These are phyloP conservation scores for Mycena galopus DNA, from an alignment of 768 basidiomycete genomes.

Conservation along the genomic window DNA sequence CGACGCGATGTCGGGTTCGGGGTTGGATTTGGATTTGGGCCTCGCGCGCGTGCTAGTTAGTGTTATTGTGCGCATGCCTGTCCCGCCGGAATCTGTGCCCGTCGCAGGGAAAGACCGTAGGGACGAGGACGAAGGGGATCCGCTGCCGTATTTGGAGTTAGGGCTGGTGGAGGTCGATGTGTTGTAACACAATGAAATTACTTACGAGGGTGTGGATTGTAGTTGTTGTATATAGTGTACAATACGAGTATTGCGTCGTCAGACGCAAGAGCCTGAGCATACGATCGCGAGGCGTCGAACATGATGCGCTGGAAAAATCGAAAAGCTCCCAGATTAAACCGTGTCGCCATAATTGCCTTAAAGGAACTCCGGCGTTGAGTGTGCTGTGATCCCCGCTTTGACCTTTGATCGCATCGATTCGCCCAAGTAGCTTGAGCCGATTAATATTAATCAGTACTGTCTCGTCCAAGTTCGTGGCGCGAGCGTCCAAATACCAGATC, in stretches of 20 bases:
- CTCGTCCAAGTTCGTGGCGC: no score
- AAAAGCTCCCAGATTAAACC: not conserved
- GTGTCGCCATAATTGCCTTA: not conserved
- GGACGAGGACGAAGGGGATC: not conserved
- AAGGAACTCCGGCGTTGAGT: not conserved
- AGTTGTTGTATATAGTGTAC: not conserved
- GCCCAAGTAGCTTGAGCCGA: no score
- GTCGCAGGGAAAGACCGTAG: not conserved
- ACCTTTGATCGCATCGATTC: not conserved
- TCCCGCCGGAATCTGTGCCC: not conserved
- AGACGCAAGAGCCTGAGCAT: no score
- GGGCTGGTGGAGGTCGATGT: constrained; percentile 23
- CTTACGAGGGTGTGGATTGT: not conserved
- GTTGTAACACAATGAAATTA: not conserved
- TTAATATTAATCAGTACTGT: no score
- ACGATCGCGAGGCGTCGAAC: no score
- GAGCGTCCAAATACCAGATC: no score
- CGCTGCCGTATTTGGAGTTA: constrained; percentile 23
- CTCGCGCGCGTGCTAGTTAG: constrained; percentile 6
- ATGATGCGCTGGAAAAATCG: no score
- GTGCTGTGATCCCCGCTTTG: not conserved
- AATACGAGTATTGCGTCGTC: no score
- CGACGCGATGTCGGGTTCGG: not conserved
- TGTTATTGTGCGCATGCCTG: constrained; percentile 23
- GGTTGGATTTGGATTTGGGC: not conserved